Evolutionary conservation across 2,329 filamentous ascomycete genomes (phyloP), one percentile per base, ranked within the genome.

Genomic region (Ambrosiella xylebori): DNA sequence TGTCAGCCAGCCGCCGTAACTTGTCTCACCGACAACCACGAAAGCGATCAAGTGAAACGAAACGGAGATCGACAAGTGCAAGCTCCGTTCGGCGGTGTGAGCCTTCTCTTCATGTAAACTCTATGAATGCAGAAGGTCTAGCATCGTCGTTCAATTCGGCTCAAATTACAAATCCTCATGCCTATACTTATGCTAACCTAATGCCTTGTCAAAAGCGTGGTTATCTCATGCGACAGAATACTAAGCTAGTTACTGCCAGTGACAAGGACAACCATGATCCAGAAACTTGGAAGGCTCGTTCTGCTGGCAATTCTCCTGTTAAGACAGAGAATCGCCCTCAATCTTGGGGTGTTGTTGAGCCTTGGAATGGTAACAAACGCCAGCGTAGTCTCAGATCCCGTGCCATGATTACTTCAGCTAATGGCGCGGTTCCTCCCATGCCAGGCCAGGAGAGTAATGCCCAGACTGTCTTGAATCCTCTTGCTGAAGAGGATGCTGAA

Each of bases 161-260:
- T 40, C 50, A 47, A 19, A 35, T 47, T 15, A 45, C 50, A 15
- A 61, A 66, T 59, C 55, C 44, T n/a, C 44, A 51, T 38, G 49
- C 59, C 19, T 53, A 19, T 27, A 57, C 55, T 36, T 71, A 76
- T 81, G 77, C 84, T 88, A 82, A 88, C 77, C 67, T 74, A 66
- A 40, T 41, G 37, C 66, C 72, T 65, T 75, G 71, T 64, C 77
- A 76, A 81, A 86, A 96, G 90, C 90, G 94, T 74, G 93, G 93
- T 59, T 98, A 98, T 67, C 77, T 97, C 51, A 98, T 97, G 91
- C 84, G 93, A 66, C 91, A 98, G 66, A 98, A 97, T 71, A 97
- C 91, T 2, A 97, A 97, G 70, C 80, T 98, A 57, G 88, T 98
- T 55, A 82, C 95, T 54, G 93, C 93, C n/a, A 95, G 84, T 68